Conservation (phyloP, 306 rosid genomes). For the Quercus variabilis region DNA sequence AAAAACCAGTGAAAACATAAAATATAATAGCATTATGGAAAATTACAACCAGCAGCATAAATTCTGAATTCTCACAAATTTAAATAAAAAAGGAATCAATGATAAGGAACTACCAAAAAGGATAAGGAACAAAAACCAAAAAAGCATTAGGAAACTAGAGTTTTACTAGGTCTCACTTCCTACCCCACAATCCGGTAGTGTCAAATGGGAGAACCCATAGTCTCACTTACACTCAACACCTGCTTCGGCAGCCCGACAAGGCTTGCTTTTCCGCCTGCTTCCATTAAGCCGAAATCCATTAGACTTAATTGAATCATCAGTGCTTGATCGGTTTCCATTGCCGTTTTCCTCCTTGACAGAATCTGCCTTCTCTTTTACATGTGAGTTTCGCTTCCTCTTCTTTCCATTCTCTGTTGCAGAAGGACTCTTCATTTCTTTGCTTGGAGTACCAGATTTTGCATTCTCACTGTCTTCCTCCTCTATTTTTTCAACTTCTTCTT, state of each 20-base stretch:
- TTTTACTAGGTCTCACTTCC: constrained; percentile 46
- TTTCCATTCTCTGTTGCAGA: constrained; percentile 32
- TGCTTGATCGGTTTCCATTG: constrained; percentile 34
- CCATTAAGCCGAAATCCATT: constrained; percentile 80
- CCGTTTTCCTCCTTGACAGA: constrained; percentile 45
- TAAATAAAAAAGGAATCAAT: constrained; percentile 30
- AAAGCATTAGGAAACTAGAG: constrained; percentile 34
- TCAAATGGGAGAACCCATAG: constrained; percentile 37
- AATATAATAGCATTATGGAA: constrained; percentile 26
- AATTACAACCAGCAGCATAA: constrained; percentile 44
- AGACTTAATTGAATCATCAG: constrained; percentile 36
- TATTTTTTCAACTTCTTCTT: constrained; percentile 37
- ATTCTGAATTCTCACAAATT: constrained; percentile 46
- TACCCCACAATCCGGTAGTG: constrained; percentile 24
- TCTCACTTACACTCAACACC: constrained; percentile 85
- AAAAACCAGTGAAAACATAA: constrained; percentile 27
- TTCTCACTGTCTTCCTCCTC: constrained; percentile 41
- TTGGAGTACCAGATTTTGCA: constrained; percentile 35
- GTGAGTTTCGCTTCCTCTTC: constrained; percentile 48
- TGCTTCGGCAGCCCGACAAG: constrained; percentile 88
- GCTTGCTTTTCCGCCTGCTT: constrained; percentile 84
- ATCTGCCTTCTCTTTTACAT: constrained; percentile 40
- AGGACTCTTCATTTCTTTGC: constrained; percentile 39
- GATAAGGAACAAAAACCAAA: constrained; percentile 35
- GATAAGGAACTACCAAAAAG: constrained; percentile 34